Evolutionary conservation across 108 stramenopile species (phyloP), one percentile per base, ranked within the genome.

Genomic region (Stephanodiscus minutulus): DNA sequence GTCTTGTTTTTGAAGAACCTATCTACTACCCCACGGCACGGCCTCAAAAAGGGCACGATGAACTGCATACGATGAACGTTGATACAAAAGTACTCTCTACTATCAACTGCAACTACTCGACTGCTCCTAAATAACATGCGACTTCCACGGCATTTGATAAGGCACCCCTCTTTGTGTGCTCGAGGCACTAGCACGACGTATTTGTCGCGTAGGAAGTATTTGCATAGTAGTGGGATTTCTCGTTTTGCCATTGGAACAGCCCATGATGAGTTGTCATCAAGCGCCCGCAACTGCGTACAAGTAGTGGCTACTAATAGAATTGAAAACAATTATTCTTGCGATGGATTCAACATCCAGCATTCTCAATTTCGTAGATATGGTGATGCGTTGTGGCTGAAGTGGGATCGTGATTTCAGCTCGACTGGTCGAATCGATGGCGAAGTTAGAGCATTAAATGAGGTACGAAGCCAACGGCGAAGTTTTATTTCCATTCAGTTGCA

Each of bases 321-420:
- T 44, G 2, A 53, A 11, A 53, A 25, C 52, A 11, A 21, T 27
- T 10, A 12, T 36, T 1, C n/a, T 33, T 28, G 29, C 35, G 33
- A 2, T 36, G 20, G 12, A 33, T 61, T 36, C 22, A 5, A 20
- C 33, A 61, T 21, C 33, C 21, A 41, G 1, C n/a, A 61, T 12
- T 33, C 33, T 36, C 27, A 29, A 24, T 13, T 61, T 3, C 3
- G 8, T 36, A 61, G 18, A 33, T 1, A 61, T 21, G 33, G 39
- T 22, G 37, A 41, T 36, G 35, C 7, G 8, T 36, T 12, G 60
- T 28, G 60, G 35, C 37, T 41, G 60, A 36, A 41, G 10, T 3
- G 39, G 9, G 33, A n/a, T 61, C 60, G 60, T 21, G 60, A 33
- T 61, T 61, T 61, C 28, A 61, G 60, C 60, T 61, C 60, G 12